Conservation (phyloP, 1,284 basidiomycete species). For the Apiotrichum mycotoxinovorans region DNA sequence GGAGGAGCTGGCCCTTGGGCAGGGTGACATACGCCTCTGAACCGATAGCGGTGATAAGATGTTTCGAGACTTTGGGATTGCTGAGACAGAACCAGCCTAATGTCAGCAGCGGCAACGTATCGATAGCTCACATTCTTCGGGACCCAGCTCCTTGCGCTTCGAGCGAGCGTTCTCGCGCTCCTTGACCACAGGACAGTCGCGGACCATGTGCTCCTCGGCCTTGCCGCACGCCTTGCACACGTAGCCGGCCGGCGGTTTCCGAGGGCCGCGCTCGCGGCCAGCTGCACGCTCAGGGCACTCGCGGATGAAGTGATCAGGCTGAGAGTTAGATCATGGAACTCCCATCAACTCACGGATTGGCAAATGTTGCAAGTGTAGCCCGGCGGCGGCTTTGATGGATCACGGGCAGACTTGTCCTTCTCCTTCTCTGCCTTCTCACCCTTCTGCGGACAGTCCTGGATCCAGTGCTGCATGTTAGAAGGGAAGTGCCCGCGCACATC, state of each 20-base stretch:
- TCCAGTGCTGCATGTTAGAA: slow-evolving; percentile 39
- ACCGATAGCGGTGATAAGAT: slow-evolving; percentile 89
- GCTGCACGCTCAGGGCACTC: slow-evolving; percentile 73
- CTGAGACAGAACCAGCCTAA: slow-evolving; percentile 92
- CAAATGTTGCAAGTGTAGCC: slow-evolving; percentile 49
- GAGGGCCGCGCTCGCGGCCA: slow-evolving; percentile 54
- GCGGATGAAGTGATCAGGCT: slow-evolving; percentile 77
- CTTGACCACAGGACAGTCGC: slow-evolving; percentile 72
- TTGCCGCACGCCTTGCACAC: slow-evolving; percentile 83
- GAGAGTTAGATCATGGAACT: slow-evolving; percentile 39
- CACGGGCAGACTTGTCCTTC: slow-evolving; percentile 7
- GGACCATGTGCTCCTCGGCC: slow-evolving; percentile 68
- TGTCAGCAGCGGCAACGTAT: background rate
- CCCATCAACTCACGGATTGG: slow-evolving; percentile 36
- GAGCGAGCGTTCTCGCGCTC: slow-evolving; percentile 50
- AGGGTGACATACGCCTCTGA: slow-evolving; percentile 87
- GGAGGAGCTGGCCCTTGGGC: slow-evolving; percentile 86
- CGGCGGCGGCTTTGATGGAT: slow-evolving; percentile 31
- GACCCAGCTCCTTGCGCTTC: slow-evolving; percentile 54
- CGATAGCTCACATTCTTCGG: slow-evolving; percentile 55
- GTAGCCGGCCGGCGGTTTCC: slow-evolving; percentile 66
- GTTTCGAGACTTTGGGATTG: slow-evolving; percentile 83
- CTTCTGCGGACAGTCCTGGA: slow-evolving; percentile 47
- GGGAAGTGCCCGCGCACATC: too few relatives aligned
- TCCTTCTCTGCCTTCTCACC: slow-evolving; percentile 21